phyloP scores from a whole-genome alignment of 2,329 filamentous ascomycete genomes.

The Plectosphaerella cucumerina region DNA sequence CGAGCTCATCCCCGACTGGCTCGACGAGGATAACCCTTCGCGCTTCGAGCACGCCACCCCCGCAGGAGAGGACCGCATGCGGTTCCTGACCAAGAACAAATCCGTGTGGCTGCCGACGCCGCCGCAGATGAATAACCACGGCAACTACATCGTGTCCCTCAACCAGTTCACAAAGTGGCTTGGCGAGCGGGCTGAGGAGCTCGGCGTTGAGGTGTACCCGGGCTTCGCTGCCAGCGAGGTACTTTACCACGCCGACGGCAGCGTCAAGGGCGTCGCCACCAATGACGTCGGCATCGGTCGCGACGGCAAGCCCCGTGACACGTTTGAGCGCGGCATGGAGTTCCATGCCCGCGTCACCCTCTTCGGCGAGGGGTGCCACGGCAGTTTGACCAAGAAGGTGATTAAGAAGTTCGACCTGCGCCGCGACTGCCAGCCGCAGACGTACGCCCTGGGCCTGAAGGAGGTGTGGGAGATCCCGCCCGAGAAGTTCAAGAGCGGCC shows the following conservation, averaged over 20 bases:
- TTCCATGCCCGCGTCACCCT: slow-evolving; percentile 91
- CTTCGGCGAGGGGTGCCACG: slow-evolving; percentile 93
- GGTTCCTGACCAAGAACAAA: slow-evolving; percentile 79
- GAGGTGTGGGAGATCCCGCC: slow-evolving; percentile 97
- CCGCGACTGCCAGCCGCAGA: slow-evolving; percentile 86
- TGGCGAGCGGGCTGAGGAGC: slow-evolving; percentile 90
- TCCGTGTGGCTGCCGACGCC: slow-evolving; percentile 80
- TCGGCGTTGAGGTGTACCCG: slow-evolving; percentile 93
- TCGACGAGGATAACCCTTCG: slow-evolving; percentile 79
- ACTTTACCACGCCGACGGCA: slow-evolving; percentile 79
- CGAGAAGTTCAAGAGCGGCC: slow-evolving; percentile 83
- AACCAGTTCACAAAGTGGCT: slow-evolving; percentile 97
- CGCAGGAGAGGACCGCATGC: slow-evolving; percentile 81
- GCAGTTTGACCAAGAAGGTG: slow-evolving; percentile 90
- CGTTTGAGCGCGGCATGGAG: slow-evolving; percentile 96
- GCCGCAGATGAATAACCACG: slow-evolving; percentile 96
- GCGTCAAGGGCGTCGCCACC: slow-evolving; percentile 89
- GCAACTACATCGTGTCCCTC: slow-evolving; percentile 94
- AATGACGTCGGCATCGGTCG: slow-evolving; percentile 87
- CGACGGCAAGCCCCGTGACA: slow-evolving; percentile 80
- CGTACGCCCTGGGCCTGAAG: slow-evolving; percentile 90
- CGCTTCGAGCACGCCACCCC: slow-evolving; percentile 86
- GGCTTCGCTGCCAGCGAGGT: slow-evolving; percentile 94
- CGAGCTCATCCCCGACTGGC: slow-evolving; percentile 92
- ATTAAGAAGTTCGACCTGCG: slow-evolving; percentile 91